Percentiles rank a stretch among this genome's conserved stretches.
Conservation (phyloP, 495 filamentous ascomycete species). For the Physcia stellaris region DNA sequence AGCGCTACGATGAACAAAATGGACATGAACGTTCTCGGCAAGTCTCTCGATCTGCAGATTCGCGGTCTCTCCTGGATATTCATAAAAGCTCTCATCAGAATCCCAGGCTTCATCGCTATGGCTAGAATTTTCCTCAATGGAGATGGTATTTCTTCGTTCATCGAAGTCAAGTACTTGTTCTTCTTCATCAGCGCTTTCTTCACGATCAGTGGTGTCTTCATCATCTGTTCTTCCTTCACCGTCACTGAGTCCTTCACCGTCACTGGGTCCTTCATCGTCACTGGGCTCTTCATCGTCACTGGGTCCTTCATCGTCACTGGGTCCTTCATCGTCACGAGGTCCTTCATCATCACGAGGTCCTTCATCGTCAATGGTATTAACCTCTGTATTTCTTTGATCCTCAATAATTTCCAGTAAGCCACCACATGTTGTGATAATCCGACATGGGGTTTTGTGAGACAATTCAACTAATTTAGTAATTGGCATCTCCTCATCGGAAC, state of each 20-base stretch:
- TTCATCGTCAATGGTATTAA: too few relatives aligned
- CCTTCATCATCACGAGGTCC: too few relatives aligned
- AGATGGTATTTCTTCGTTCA: not conserved
- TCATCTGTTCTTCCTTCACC: too few relatives aligned
- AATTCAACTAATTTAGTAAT: not conserved
- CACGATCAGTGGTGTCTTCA: not conserved
- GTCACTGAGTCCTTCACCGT: too few relatives aligned
- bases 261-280: too few relatives aligned
- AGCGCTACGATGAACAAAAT: slow-evolving; percentile 3
- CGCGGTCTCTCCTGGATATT: not conserved
- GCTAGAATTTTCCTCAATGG: not conserved
- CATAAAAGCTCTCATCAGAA: not conserved
- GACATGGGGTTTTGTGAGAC: not conserved
- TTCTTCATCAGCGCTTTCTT: too few relatives aligned
- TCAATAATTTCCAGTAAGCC: slow-evolving; percentile 1
- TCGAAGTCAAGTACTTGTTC: too few relatives aligned
- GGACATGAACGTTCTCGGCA: not conserved
- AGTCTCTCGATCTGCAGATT: not conserved
- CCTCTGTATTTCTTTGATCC: not conserved
- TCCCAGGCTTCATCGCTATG: not conserved
- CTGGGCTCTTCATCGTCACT: too few relatives aligned
- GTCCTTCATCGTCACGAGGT: too few relatives aligned
- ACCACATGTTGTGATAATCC: not conserved
- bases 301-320: too few relatives aligned
- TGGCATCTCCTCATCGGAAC: too few relatives aligned